Evolutionary conservation across 306 rosid species (phyloP).

Genomic region (Vigna hirtella): DNA sequence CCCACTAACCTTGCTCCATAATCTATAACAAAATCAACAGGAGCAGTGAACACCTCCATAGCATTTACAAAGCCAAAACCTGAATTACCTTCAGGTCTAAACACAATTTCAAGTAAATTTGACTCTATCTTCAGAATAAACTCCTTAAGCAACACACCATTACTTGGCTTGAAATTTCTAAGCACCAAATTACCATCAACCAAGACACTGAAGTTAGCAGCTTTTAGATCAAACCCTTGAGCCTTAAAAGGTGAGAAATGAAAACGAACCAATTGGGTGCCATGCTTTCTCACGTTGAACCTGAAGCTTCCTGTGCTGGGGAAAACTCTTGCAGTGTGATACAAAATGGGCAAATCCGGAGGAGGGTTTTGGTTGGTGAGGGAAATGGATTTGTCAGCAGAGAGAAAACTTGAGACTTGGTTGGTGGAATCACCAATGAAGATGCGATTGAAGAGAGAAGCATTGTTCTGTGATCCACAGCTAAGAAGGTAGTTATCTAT

Average conservation of each 20-base stretch:
- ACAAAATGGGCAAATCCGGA: conserved; percentile 54
- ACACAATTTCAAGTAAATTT: conserved; percentile 59
- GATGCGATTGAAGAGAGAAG: conserved; percentile 56
- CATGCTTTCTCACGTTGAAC: conserved; percentile 64
- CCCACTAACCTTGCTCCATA: conserved; percentile 63
- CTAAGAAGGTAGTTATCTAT: conserved; percentile 73
- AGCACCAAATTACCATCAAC: conserved; percentile 55
- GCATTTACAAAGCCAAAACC: conserved; percentile 82
- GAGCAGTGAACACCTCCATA: conserved; percentile 77
- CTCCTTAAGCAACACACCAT: conserved; percentile 55
- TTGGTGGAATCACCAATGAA: conserved; percentile 61
- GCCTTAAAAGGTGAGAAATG: conserved; percentile 79
- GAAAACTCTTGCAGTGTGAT: conserved; percentile 82
- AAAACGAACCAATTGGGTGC: conserved; percentile 77
- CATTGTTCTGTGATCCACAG: conserved; percentile 75
- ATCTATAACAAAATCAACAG: conserved; percentile 67
- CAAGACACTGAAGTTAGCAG: conserved; percentile 62
- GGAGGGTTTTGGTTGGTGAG: conserved; percentile 64
- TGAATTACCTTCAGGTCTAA: conserved; percentile 55
- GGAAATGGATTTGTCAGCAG: conserved; percentile 56
- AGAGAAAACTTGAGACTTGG: conserved; percentile 56
- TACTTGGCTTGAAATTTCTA: conserved; percentile 39
- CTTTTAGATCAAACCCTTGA: conserved; percentile 52
- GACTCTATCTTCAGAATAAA: conserved; percentile 58
- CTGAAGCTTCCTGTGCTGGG: conserved; percentile 58